Evolutionary conservation across 192 early-diverging fungal genomes (phyloP), one percentile per base, ranked within the genome.

Genomic region (Pecoramyces ruminantium): DNA sequence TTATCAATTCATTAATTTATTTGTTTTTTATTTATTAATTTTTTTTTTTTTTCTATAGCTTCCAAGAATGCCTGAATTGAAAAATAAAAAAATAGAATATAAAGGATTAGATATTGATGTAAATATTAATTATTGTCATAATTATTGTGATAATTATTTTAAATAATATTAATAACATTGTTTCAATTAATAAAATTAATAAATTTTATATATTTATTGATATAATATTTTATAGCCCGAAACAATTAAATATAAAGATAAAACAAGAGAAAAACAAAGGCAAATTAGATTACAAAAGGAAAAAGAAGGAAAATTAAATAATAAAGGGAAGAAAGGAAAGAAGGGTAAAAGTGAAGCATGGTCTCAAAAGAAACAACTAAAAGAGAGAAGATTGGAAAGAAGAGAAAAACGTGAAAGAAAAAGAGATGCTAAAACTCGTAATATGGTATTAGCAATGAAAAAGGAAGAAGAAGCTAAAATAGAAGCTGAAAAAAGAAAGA

Each of bases 1-100:
- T n/a, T n/a, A n/a, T n/a, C n/a, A n/a, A n/a, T n/a, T n/a, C n/a
- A n/a, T 34, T 34, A 34, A 6, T 34, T 34, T 34, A 34, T 34
- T 34, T 34, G 3, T 34, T 34, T 11, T 34, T 34, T 34, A 34
- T 34, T 34, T 27, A 13, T 77, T 58, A 39, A 78, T 79, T 17
- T 15, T 30, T 29, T 21, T 77, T 11, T 80, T 21, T 39, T 80
- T 39, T 51, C 4, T 4, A 51, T 51, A 91, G 82, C 78, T 99
- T 42, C 97, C 97, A 21, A 96, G 93, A 81, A 96, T 99, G 95
- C 95, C 96, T 4, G 97, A 98, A 86, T 84, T 99, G 77, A 89
- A 89, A 78, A 84, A 84, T 15, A 85, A 83, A 81, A 84, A 83
- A 77, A 84, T 90, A 5, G 88, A 84, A 42, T 80, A 84, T 28